Base-by-base conservation (phyloP, 2,329 filamentous ascomycete species). In the Huntiella bhutanensis region DNA sequence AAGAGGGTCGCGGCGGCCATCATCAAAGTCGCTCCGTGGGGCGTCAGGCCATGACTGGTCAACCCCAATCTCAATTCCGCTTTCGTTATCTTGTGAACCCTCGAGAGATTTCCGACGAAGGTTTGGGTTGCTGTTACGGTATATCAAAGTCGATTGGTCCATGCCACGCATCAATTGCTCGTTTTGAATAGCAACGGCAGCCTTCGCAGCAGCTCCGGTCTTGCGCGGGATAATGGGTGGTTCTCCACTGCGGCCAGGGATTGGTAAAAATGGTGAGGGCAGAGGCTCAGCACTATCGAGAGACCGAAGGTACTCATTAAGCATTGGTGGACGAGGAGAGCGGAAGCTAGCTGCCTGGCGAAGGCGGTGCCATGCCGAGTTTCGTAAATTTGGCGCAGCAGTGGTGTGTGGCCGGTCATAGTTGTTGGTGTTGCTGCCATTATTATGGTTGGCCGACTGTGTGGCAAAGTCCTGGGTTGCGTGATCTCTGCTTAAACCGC, bases 151-250 rank as follows among this genome's bases (percentile, higher is more conserved):
- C 28, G 17, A 8, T 3, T 36, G 44, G 17, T 50, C 45, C n/a
- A 32, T 28, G 4, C 44, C 48, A 10, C 37, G 41, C 35, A 33
- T 32, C 6, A 43, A 15, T 40, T 62, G 65, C 45, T 74, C 69
- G 53, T 75, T 75, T 53, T 77, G 71, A 47, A 73, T 64, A 8
- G 72, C 74, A 3, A 70, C 73, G 0, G 74, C 69, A 5, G 75
- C 71, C 48, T 76, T 73, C 28, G 74, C 74, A 1, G 73, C 73
- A n/a, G 67, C 70, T 33, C 75, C 75, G 0, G 67, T 71, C 46
- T 75, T 68, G 8, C 62, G 62, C 3, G 75, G 75, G 22, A 80
- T 77, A 49, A 76, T 60, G 0, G 75, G 75, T 4, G 75, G 75
- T 48, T 70, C 71, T 32, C 62, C 62, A 28, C 66, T 66, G 48